Evolutionary conservation across 306 rosid species (phyloP), one percentile per base, ranked within the genome.

Genomic region (Castanea crenata): DNA sequence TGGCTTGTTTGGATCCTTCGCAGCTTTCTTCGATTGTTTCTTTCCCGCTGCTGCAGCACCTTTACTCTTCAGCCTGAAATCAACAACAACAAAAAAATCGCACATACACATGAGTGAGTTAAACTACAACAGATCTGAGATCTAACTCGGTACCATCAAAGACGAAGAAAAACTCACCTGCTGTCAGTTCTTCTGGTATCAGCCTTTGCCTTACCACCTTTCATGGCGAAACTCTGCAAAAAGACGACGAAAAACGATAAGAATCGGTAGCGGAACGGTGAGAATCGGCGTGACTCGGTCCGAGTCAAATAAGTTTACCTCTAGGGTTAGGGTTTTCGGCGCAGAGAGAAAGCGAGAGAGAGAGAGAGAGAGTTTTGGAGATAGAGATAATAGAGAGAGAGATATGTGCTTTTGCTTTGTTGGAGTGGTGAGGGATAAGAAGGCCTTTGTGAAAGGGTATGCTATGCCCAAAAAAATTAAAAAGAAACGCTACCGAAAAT

Each of bases 1-100:
- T 0, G 98, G 98, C 87, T 89, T 95, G 91, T 92, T 95, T 1
- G 97, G 99, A 90, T 92, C 99, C 89, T 95, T 92, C 0, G 85
- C 92, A 1, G 90, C 94, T 35, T 91, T 94, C 86, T 85, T 92
- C 9, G 85, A 18, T 15, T 78, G 79, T 70, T 88, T 90, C 88
- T 82, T 95, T 6, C 92, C 90, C 0, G 87, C 84, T 0, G 87
- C 82, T 55, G 92, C 94, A 46, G 87, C 91, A 51, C 90, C 81
- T 73, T 91, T 91, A n/a, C 83, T 87, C 89, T 90, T 95, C 87
- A 95, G 80, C 84, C 99, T 94, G 46, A 38, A 38, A 38, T 38
- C 46, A 79, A 0, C 11, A 72, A 61, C 44, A 71, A 10, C 2
- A 7, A 52, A 71, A 10, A 3, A 7, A 38, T 11, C 46, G 46